phyloP scores from a whole-genome alignment of 345 rosid genomes.

The Litchi chinensis region DNA sequence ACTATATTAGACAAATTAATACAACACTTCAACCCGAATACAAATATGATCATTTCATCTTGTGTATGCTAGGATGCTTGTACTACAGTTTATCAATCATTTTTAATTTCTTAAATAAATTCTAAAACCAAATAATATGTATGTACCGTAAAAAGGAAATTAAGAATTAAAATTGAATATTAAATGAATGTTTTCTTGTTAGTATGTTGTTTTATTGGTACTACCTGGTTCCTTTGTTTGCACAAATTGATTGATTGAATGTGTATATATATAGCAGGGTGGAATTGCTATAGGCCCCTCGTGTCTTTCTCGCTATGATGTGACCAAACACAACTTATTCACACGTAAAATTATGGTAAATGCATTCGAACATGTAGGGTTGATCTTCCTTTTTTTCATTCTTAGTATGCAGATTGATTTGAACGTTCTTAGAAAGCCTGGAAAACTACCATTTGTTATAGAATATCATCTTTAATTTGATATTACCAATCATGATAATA shows the following conservation, averaged over 20 bases:
- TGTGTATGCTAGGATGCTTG: neutral
- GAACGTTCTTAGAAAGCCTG: slow-evolving; percentile 37
- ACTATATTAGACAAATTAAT: no score
- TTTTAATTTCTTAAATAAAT: no score
- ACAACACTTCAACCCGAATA: no score
- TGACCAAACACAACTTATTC: slow-evolving; percentile 14
- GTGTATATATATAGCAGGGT: slow-evolving; percentile 23
- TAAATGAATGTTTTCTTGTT: neutral
- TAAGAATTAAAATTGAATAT: no score
- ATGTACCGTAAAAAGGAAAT: no score
- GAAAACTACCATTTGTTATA: slow-evolving; percentile 40
- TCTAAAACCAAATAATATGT: no score
- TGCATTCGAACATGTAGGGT: slow-evolving; percentile 34
- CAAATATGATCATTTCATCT: no score
- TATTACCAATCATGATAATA: slow-evolving; percentile 29
- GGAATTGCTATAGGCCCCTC: slow-evolving; percentile 46
- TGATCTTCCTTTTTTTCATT: slow-evolving; percentile 38
- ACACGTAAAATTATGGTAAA: slow-evolving; percentile 25
- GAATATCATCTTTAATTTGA: slow-evolving; percentile 35
- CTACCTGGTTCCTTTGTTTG: no score
- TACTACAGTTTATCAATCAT: neutral
- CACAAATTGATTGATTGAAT: no score
- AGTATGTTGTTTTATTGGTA: no score
- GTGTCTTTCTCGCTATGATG: slow-evolving; percentile 28
- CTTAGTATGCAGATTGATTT: slow-evolving; percentile 41